Base-by-base conservation (phyloP, 2,329 filamentous ascomycete species). In the Fusarium euwallaceae region DNA sequence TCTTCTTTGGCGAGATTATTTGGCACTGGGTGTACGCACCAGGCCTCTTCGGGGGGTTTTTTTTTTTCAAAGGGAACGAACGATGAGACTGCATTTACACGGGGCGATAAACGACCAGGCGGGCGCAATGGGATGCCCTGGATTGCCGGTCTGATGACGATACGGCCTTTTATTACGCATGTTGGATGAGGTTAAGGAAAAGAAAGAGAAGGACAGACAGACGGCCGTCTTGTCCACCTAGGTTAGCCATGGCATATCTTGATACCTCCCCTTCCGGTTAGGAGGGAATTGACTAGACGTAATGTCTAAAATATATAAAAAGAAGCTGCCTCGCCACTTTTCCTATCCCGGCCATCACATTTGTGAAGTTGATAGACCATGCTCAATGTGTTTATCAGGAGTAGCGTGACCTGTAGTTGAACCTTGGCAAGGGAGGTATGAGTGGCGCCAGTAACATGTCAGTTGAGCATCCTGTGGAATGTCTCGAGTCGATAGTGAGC, bases 11-110 rank as follows among this genome's bases (percentile, higher is more conserved):
- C 67, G 67, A 76, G 72, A 73, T 66, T 70, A 45, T 77, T 76
- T 68, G 76, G 73, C 71, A 66, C 70, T 76, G 72, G 32, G 74
- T 80, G 78, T 78, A 76, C 74, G 75, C 72, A 79, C 74, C 74
- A 62, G 69, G 69, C 71, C 72, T 39, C 64, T 56, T 55, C 53
- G 55, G 61, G 51, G 55, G n/a, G 55, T 41, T 55, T 55, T 76
- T 68, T 32, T 10, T 32, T 32, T 32, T 32, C 29, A 32, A 32
- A 41, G 69, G 64, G 55, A 56, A 58, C 55, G 66, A 72, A 58
- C 55, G 66, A 72, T 41, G 55, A 76, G 63, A 69, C 16, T 76
- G 70, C 74, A 76, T 76, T 68, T 76, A 67, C 37, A 73, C 22
- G 41, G 62, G 56, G 62, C 55, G 58, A 71, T 61, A 71, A 61